Conservation (phyloP, 1,139 yeast species). For the Debaryomyces sp. region DNA sequence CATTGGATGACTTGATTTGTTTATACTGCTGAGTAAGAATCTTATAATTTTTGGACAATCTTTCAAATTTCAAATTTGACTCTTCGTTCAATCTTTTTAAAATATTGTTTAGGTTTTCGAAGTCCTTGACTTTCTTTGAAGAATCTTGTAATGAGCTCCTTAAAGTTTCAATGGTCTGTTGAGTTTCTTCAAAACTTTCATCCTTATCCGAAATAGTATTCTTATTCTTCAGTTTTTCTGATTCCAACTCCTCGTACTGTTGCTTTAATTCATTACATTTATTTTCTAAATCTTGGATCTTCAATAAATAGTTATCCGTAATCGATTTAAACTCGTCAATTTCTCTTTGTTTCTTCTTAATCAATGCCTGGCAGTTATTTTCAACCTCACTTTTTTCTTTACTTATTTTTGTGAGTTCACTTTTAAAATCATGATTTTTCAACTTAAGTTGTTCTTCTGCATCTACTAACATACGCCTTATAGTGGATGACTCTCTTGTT, state of each 20-base stretch:
- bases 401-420: slow-evolving; percentile 33
- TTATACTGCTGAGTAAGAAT: slow-evolving; percentile 59
- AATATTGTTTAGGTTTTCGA: slow-evolving; percentile 57
- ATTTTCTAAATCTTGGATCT: slow-evolving; percentile 39
- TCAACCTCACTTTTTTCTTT: slow-evolving; percentile 68
- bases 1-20: slow-evolving; percentile 22
- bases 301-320: slow-evolving; percentile 29
- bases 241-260: slow-evolving; percentile 20
- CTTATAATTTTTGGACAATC: slow-evolving; percentile 69
- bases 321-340: slow-evolving; percentile 44
- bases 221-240: neutral
- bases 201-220: slow-evolving; percentile 17
- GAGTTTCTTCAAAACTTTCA: slow-evolving; percentile 26
- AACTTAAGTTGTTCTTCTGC: slow-evolving; percentile 60
- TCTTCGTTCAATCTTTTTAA: slow-evolving; percentile 73
- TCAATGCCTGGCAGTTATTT: slow-evolving; percentile 48
- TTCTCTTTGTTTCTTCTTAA: slow-evolving; percentile 56
- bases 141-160: slow-evolving; percentile 55
- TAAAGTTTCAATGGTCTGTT: slow-evolving; percentile 45
- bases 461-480: slow-evolving; percentile 70
- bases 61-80: slow-evolving; percentile 61
- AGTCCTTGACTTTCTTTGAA: slow-evolving; percentile 54
- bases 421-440: slow-evolving; percentile 38
- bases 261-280: slow-evolving; percentile 37
- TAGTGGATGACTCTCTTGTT: slow-evolving; percentile 72